phyloP scores from a whole-genome alignment of 768 basidiomycete genomes.

The Chalciporus chontae region DNA sequence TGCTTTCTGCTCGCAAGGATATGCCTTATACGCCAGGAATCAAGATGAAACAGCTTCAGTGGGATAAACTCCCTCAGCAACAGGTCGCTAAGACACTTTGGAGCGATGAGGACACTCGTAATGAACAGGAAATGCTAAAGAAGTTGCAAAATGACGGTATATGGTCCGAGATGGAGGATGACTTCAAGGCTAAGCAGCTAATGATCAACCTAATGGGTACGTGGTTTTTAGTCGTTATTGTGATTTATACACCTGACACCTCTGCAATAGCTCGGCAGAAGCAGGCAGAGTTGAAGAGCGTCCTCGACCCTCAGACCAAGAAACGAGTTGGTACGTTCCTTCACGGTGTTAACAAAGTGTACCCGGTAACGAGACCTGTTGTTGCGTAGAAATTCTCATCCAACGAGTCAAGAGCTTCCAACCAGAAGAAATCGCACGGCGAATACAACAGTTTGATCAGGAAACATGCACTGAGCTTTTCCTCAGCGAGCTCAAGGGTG shows the following conservation, averaged over 20 bases:
- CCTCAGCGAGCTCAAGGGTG: constrained; percentile 81
- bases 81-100: constrained; percentile 84
- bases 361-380: background rate
- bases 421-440: constrained; percentile 82
- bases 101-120: constrained; percentile 61
- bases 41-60: constrained; percentile 97
- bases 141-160: constrained; percentile 83
- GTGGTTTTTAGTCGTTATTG: constrained; percentile 7
- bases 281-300: constrained; percentile 86
- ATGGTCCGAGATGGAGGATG: constrained; percentile 96
- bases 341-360: background rate
- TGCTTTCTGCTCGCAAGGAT: constrained; percentile 74
- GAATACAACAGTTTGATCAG: constrained; percentile 84
- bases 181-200: constrained; percentile 94
- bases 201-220: constrained; percentile 87
- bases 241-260: constrained; percentile 7
- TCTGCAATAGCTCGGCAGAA: constrained; percentile 63
- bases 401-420: constrained; percentile 79
- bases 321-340: constrained; percentile 81
- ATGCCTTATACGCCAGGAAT: constrained; percentile 78
- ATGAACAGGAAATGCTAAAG: constrained; percentile 76
- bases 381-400: constrained; percentile 77
- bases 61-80: constrained; percentile 95
- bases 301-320: constrained; percentile 86
- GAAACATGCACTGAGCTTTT: constrained; percentile 86